phyloP scores from a whole-genome alignment of 208 protist genomes.

The Acanthamoeba lenticulata region DNA sequence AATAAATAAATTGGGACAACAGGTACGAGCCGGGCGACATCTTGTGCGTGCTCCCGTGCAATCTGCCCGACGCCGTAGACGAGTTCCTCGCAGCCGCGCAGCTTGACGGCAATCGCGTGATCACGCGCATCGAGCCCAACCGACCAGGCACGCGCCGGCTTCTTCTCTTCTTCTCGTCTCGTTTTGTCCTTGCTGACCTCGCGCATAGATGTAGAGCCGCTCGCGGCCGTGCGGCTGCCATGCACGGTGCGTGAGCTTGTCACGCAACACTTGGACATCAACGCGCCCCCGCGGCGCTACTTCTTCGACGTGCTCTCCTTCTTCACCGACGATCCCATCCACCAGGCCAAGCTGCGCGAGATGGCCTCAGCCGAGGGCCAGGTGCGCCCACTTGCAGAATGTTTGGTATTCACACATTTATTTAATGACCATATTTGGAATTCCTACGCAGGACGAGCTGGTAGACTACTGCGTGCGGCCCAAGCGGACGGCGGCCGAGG shows the following conservation, averaged over 20 bases:
- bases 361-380: constrained; percentile 78
- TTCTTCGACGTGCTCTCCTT: constrained; percentile 84
- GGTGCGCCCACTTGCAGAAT: neutral
- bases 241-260: constrained; percentile 70
- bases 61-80: constrained; percentile 11
- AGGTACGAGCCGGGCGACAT: constrained; percentile 74
- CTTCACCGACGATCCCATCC: constrained; percentile 68
- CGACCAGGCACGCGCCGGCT: neutral
- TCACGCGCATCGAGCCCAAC: constrained; percentile 51
- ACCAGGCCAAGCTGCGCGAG: constrained; percentile 75
- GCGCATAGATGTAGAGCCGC: neutral
- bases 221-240: constrained; percentile 2
- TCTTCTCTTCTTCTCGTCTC: neutral
- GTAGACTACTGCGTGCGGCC: constrained; percentile 73
- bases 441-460: constrained; percentile 65
- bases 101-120: constrained; percentile 35
- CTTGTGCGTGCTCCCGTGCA: constrained; percentile 69
- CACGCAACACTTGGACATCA: constrained; percentile 74
- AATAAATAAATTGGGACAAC: too few species aligned
- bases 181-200: neutral
- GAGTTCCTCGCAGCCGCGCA: constrained; percentile 48
- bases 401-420: neutral
- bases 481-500: constrained; percentile 73
- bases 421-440: neutral
- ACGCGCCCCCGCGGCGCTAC: constrained; percentile 74